Evolutionary conservation across 139 green algal species (phyloP), one percentile per base, ranked within the genome.

Genomic region (Ettlia oleoabundans): DNA sequence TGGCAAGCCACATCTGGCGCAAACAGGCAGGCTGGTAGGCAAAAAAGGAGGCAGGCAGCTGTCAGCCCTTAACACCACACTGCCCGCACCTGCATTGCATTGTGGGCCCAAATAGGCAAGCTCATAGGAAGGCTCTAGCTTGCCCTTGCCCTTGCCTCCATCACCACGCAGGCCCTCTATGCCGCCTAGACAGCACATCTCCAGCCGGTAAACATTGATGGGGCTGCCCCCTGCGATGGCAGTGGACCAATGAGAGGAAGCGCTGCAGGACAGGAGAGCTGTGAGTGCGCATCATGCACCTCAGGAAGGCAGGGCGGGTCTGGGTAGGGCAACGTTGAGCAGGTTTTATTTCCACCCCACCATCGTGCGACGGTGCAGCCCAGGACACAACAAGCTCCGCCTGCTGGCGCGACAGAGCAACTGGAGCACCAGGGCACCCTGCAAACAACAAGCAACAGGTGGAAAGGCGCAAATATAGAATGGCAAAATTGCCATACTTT

Each of bases 321-420:
- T n/a, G n/a, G n/a, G n/a, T n/a, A n/a, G n/a, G n/a, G n/a, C n/a
- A n/a, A n/a, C n/a, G n/a, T n/a, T n/a, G n/a, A n/a, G n/a, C n/a
- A n/a, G n/a, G n/a, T n/a, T n/a, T n/a, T n/a, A n/a, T n/a, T n/a
- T n/a, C n/a, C n/a, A n/a, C n/a, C n/a, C n/a, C 72, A 32, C 92
- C 92, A 66, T 96, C 88, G 76, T 94, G 88, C 4, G 35, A 51
- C 2, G 92, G 90, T 3, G 82, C 52, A 1, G 81, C 53, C 92
- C 91, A 95, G 1, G 38, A 26, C 37, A 95, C 22, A 15, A 71
- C 63, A 28, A 95, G 81, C 4, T 70, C 87, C 2, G 62, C 73
- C 83, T 91, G 85, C 35, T 41, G 80, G 15, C 80, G 63, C 0
- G 68, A 58, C 22, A 86, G 79, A 8, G 73, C 69, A 21, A 86